phyloP scores from a whole-genome alignment of 2,329 filamentous ascomycete genomes.

The Cordyceps cicadae region DNA sequence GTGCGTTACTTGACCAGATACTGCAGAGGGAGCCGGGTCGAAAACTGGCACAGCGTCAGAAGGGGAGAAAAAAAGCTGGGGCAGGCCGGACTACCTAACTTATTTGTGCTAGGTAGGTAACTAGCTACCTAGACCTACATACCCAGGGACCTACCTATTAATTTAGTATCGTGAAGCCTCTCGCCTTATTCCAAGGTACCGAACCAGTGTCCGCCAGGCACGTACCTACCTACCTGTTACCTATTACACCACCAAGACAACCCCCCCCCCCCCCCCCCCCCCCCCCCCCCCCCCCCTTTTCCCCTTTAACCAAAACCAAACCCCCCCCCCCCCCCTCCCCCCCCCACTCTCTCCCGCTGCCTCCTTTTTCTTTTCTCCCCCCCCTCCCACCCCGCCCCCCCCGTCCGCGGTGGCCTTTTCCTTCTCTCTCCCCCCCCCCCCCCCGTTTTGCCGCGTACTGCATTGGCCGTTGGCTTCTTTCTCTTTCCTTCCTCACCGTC shows the following conservation, averaged over 20 bases:
- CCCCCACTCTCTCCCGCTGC: too few relatives aligned
- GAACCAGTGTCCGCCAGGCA: neutral
- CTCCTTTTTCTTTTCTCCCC: too few relatives aligned
- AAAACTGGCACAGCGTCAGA: neutral
- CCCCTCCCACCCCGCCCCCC: too few relatives aligned
- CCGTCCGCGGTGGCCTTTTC: too few relatives aligned
- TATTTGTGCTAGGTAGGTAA: neutral
- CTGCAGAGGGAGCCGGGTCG: neutral
- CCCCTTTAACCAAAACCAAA: too few relatives aligned
- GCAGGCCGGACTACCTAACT: constrained; percentile 10
- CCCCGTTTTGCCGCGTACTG: constrained; percentile 6
- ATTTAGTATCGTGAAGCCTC: constrained; percentile 1
- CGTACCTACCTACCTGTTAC: neutral
- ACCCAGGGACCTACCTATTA: too few relatives aligned
- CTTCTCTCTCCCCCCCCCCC: too few relatives aligned
- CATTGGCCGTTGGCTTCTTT: neutral
- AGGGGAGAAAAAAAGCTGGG: constrained; percentile 1
- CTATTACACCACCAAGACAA: neutral
- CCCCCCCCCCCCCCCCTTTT: too few relatives aligned
- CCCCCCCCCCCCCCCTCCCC: too few relatives aligned
- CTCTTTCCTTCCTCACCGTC: neutral
- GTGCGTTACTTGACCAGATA: too few relatives aligned
- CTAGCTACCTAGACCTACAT: too few relatives aligned
- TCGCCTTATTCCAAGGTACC: neutral
- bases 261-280: too few relatives aligned